Evolutionary conservation across 2,329 filamentous ascomycete genomes (phyloP), one percentile per base, ranked within the genome.

Genomic region (Alternaria arborescens): DNA sequence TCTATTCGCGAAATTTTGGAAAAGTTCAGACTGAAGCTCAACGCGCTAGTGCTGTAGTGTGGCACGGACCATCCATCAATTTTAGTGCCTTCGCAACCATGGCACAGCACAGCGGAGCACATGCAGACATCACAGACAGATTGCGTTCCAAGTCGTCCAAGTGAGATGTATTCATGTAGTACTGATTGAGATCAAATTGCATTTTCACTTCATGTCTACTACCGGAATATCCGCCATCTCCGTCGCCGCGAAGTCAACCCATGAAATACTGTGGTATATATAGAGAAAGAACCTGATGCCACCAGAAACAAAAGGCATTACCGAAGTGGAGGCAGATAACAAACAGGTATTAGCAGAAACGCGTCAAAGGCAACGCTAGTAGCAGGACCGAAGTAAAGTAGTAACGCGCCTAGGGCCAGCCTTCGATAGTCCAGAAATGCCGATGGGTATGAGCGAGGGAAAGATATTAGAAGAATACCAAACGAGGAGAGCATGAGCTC

Each of bases 231-330:
- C 57, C 32, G 55, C 64, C 58, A 48, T 52, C 61, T 64, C 59
- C 63, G 52, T 67, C 64, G 54, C 65, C 65, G 59, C 55, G 53
- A 72, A 69, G 68, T 65, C 64, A 71, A 64, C 67, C 64, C 68
- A 71, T 60, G 67, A 70, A 64, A 71, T 63, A 73, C 67, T 70
- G 56, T 78, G 77, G 76, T 78, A 79, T 79, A 75, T 75, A 72
- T 72, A 74, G 48, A 32, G 65, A 64, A 70, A 54, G 54, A 72
- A 63, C 67, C 51, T 59, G 58, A 68, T 54, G 63, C 50, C 60
- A 66, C 58, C 66, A 61, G 56, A 61, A 60, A 11, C 28, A 30
- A 67, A 40, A 61, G 38, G 55, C 58, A 47, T 60, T 59, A 52
- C 51, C 32, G 57, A 64, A 64, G 67, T 28, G 63, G 63, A 58